Base-by-base conservation (phyloP, 805 yeast species). In the Debaryomyces maramus region DNA sequence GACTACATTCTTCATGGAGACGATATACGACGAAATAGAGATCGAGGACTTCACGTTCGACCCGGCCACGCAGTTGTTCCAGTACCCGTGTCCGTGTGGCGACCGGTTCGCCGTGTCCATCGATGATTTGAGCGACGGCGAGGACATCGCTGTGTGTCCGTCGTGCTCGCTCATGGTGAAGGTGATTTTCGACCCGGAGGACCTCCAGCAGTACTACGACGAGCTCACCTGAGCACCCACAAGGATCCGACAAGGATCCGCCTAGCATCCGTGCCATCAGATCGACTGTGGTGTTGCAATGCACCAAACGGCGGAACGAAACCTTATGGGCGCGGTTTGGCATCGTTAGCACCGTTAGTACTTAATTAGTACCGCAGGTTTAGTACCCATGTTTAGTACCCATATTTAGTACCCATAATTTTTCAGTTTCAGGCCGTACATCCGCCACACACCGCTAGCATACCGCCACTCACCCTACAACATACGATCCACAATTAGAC, bases 11-110 rank as follows among this genome's bases (percentile, higher is more conserved):
- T n/a, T 15, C 7, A 77, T 81, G 72, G 83, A 82, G 48, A 69
- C 81, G 1, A 75, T 83, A 23, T 93, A 93, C 64, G 99, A 93
- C 63, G 95, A 93, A 60, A 83, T 93, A 41, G 99, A 93, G 70
- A 93, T 93, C 38, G 99, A 93, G 63, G 99, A 93, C 61, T 90
- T 93, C 81, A 82, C 89, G 2, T 93, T 80, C 59, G 97, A 93
- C 60, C 80, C 90, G 3, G 72, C 69, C n/a, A 80, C 85, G 10
- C 89, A 85, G 60, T 64, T 88, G 18, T 88, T 90, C 65, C 85
- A 88, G 36, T 91, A 90, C 55, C 99, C 99, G 3, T 93, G 99
- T 71, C 99, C 99, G 1, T 93, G 99, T 63, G 99, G 99, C 7
- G 99, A 93, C 62, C 75, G 81, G 55, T 93, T 93, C 64, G 95